Evolutionary conservation across 768 basidiomycete genomes (phyloP).

Genomic region (Lactarius hengduanensis): DNA sequence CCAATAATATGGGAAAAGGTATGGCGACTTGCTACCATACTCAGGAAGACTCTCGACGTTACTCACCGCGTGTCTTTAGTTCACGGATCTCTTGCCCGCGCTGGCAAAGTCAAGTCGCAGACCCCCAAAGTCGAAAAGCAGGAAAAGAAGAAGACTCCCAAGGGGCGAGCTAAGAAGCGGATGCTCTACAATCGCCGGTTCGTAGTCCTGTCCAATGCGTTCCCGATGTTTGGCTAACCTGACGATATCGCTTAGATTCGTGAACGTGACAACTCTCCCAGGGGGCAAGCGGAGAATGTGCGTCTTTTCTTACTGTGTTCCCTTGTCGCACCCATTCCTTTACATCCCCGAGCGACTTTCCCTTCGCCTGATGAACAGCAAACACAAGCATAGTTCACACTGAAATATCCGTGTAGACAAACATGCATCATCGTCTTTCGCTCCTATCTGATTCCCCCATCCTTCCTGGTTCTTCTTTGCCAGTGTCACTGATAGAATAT

Average conservation of each 20-base stretch:
- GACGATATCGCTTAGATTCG: conserved; percentile 55
- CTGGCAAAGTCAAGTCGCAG: conserved; percentile 99
- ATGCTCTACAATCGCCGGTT: conserved; percentile 91
- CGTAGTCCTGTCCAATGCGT: conserved; percentile 34
- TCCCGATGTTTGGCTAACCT: background rate
- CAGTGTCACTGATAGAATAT: conserved; percentile 16
- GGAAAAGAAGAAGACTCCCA: conserved; percentile 98
- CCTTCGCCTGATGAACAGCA: conserved; percentile 53
- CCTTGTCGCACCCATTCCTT: conserved; percentile 22
- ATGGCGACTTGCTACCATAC: conserved; percentile 3
- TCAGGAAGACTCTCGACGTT: background rate
- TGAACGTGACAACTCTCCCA: conserved; percentile 87
- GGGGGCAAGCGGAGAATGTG: conserved; percentile 97
- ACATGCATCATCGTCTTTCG: conserved; percentile 94
- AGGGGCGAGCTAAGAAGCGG: conserved; percentile 97
- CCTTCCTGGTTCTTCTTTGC: conserved; percentile 12
- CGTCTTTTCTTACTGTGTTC: conserved; percentile 43
- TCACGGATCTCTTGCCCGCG: conserved; percentile 99
- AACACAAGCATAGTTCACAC: conserved; percentile 95
- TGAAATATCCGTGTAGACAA: conserved; percentile 83
- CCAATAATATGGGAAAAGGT: conserved; percentile 33
- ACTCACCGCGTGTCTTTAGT: conserved; percentile 44
- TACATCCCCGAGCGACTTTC: conserved; percentile 16
- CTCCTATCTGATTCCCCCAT: conserved; percentile 87
- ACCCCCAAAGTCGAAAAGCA: conserved; percentile 97